Base-by-base conservation (phyloP, 2,329 filamentous ascomycete genomes). In the Aspergillus tubingensis region DNA sequence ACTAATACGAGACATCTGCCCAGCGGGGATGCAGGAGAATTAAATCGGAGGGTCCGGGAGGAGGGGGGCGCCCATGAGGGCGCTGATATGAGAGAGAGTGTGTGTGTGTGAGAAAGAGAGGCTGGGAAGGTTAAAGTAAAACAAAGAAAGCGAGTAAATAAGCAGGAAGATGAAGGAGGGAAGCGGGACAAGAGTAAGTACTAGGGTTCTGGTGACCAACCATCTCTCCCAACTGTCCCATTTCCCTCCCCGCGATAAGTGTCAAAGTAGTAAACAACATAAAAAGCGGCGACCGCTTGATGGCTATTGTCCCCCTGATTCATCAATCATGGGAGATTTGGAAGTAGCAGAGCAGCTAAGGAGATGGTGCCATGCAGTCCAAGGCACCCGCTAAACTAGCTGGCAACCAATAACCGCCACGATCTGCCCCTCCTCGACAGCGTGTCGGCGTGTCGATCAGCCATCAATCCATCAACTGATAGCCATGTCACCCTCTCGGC, bases 391-490 rank as follows among this genome's bases (percentile, higher is more conserved):
- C 41, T 21, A 21, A 36, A 13, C 25, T 8, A 11, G 47, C 7
- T 15, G 25, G 10, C 23, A 27, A 6, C 47, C 47, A 50, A 50
- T 50, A 27, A n/a, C 47, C 13, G 15, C 25, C 15, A 13, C 3
- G 41, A 10, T 8, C n/a, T 2, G 25, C 23, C 64, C 59, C 54
- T 61, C 61, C 27, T 47, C 10, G 57, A 55, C 63, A 65, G 55
- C 61, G 58, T 64, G 60, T 65, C 61, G 48, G 61, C 60, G 57
- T 58, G 61, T 63, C 50, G 61, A 65, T 60, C 63, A 44, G 58
- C 59, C 44, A 57, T 59, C 57, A 55, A 36, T 13, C 30, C 30
- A 10, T 59, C 30, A 51, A 43, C 30, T 13, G 27, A 36, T 32
- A 36, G 57, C 50, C 59, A 59, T 59, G 39, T 63, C 59, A 61